A percentile compares a stretch with the other conserved stretches of the same genome.
These are phyloP conservation scores for Xylariaceae sp. DNA, from an alignment of 2,329 filamentous ascomycete species.

Conservation along the genomic window DNA sequence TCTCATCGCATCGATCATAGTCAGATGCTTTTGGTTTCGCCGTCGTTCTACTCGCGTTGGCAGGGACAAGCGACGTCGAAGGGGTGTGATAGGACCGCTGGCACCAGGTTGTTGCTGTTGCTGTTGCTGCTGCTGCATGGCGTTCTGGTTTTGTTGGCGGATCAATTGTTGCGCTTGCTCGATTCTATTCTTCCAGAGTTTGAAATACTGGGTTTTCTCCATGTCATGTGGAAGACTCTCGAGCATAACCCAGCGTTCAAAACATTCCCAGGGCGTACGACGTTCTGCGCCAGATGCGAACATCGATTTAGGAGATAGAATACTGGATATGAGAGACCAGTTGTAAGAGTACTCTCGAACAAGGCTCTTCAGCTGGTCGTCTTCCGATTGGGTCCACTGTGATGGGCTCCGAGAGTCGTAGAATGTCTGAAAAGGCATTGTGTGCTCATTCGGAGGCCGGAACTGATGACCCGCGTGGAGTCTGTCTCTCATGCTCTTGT, in stretches of 20 bases:
- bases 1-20: slow-evolving; percentile 88
- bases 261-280: slow-evolving; percentile 96
- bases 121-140: slow-evolving; percentile 30
- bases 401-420: slow-evolving; percentile 84
- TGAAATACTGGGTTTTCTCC: slow-evolving; percentile 94
- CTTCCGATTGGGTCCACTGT: slow-evolving; percentile 86
- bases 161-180: slow-evolving; percentile 55
- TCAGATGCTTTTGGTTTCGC: slow-evolving; percentile 80
- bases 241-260: slow-evolving; percentile 90
- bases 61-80: slow-evolving; percentile 65
- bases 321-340: slow-evolving; percentile 88
- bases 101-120: slow-evolving; percentile 31
- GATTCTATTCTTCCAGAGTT: slow-evolving; percentile 59
- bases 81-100: slow-evolving; percentile 41
- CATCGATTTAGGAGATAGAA: slow-evolving; percentile 67
- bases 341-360: slow-evolving; percentile 96
- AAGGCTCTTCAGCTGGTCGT: slow-evolving; percentile 79
- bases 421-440: slow-evolving; percentile 86
- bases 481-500: slow-evolving; percentile 83
- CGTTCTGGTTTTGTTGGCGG: slow-evolving; percentile 48
- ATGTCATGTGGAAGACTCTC: slow-evolving; percentile 90
- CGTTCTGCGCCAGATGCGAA: slow-evolving; percentile 85
- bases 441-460: slow-evolving; percentile 83
- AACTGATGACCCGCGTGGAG: slow-evolving; percentile 91
- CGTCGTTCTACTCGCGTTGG: slow-evolving; percentile 83